phyloP scores from a whole-genome alignment of 1,139 yeast genomes.

The Yamadazyma blattariae region DNA sequence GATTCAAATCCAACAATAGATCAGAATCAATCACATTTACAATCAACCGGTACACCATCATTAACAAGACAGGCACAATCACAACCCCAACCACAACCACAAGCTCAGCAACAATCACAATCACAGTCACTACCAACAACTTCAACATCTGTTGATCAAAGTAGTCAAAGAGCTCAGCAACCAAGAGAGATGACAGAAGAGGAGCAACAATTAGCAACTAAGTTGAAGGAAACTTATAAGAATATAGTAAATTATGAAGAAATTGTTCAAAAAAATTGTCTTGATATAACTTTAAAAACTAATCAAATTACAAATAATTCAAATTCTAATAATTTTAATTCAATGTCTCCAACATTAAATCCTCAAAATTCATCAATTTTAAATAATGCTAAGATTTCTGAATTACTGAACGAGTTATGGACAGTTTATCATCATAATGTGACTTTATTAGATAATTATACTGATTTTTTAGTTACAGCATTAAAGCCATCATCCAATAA shows the following conservation, averaged over 20 bases:
- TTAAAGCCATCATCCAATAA: constrained; percentile 56
- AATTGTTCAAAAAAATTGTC: constrained; percentile 65
- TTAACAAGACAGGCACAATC: background rate
- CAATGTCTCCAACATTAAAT: constrained; percentile 7
- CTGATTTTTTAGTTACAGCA: constrained; percentile 68
- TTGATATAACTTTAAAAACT: constrained; percentile 51
- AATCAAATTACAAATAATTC: constrained; percentile 40
- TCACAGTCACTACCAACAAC: background rate
- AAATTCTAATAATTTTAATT: constrained; percentile 13
- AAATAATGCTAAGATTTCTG: constrained; percentile 36
- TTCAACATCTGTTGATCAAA: background rate
- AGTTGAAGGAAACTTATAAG: constrained; percentile 71
- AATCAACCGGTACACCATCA: no score
- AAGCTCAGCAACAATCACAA: background rate
- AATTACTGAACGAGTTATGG: constrained; percentile 65
- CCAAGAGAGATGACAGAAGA: constrained; percentile 52
- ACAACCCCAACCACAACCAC: background rate
- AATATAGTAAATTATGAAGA: constrained; percentile 66
- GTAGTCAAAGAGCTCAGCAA: constrained; percentile 6
- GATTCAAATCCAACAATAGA: constrained; percentile 27
- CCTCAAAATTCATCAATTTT: constrained; percentile 5
- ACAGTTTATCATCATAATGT: constrained; percentile 65
- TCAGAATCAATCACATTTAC: constrained; percentile 1
- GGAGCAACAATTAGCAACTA: constrained; percentile 68
- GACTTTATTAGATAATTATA: constrained; percentile 63